Evolutionary conservation across 768 basidiomycete species (phyloP).

Genomic region (Naganishia vaughanmartiniae): DNA sequence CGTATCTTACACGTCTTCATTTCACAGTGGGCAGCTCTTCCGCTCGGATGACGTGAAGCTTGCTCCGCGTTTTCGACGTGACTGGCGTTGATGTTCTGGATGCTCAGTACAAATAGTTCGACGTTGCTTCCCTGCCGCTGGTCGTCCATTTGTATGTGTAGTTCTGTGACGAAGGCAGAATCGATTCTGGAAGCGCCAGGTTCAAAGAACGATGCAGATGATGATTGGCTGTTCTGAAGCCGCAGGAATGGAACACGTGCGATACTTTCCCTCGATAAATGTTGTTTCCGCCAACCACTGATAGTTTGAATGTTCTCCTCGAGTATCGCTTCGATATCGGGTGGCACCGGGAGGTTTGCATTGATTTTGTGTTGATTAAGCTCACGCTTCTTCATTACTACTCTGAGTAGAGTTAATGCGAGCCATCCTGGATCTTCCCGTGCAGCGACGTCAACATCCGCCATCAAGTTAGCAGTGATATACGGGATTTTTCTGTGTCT

Average conservation of each 20-base stretch:
- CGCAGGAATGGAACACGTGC: not conserved
- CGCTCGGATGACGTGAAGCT: not conserved
- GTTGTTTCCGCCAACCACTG: slow-evolving; percentile 18
- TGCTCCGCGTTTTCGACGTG: not conserved
- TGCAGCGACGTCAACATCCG: not conserved
- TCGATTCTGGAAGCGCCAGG: not conserved
- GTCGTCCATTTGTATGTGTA: not conserved
- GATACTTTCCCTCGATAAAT: not conserved
- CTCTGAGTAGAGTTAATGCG: slow-evolving; percentile 64
- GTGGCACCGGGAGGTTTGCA: not conserved
- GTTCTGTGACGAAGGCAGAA: not conserved
- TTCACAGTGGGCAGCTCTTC: not conserved
- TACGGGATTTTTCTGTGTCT: slow-evolving; percentile 1
- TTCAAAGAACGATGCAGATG: not conserved
- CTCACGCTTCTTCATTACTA: not conserved
- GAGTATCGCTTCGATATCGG: not conserved
- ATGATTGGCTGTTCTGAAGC: not conserved
- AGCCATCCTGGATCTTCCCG: slow-evolving; percentile 29
- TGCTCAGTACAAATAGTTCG: not conserved
- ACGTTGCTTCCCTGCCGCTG: slow-evolving; percentile 8
- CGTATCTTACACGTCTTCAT: slow-evolving; percentile 7
- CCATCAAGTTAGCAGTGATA: not conserved
- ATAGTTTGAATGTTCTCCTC: not conserved
- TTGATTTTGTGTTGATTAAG: not conserved
- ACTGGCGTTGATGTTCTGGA: not conserved